Evolutionary conservation across 768 basidiomycete genomes (phyloP).

Genomic region (Exsudoporus frostii): DNA sequence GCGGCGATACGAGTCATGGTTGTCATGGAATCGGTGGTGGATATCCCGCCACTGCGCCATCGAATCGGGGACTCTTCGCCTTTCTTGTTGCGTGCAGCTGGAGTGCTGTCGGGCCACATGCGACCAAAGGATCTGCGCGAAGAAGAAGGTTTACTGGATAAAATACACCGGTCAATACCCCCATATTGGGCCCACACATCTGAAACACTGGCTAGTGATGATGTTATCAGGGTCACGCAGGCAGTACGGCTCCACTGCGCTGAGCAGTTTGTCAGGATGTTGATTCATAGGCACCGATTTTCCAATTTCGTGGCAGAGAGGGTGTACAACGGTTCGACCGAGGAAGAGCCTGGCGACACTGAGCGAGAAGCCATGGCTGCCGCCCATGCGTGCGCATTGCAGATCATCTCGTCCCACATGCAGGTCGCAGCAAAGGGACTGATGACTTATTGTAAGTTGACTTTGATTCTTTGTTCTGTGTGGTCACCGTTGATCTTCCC

Average conservation of each 20-base stretch:
- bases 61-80: constrained; percentile 61
- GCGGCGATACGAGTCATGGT: constrained; percentile 75
- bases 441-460: constrained; percentile 88
- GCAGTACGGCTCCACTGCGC: constrained; percentile 83
- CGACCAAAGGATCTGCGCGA: constrained; percentile 68
- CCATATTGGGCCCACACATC: constrained; percentile 76
- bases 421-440: constrained; percentile 83
- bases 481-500: constrained; percentile 11
- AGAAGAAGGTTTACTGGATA: constrained; percentile 78
- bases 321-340: constrained; percentile 40
- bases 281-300: constrained; percentile 87
- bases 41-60: constrained; percentile 66
- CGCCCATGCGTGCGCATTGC: constrained; percentile 74
- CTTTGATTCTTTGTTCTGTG: constrained; percentile 5
- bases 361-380: constrained; percentile 78
- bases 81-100: constrained; percentile 73
- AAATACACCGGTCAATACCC: constrained; percentile 69
- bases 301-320: constrained; percentile 74
- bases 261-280: constrained; percentile 82
- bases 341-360: constrained; percentile 58
- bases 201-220: constrained; percentile 78
- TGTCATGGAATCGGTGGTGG: constrained; percentile 84
- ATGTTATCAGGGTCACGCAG: constrained; percentile 88
- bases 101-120: constrained; percentile 60
- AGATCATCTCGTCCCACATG: constrained; percentile 79